phyloP scores from a whole-genome alignment of 345 rosid species.

The Anastatica hierochuntica region DNA sequence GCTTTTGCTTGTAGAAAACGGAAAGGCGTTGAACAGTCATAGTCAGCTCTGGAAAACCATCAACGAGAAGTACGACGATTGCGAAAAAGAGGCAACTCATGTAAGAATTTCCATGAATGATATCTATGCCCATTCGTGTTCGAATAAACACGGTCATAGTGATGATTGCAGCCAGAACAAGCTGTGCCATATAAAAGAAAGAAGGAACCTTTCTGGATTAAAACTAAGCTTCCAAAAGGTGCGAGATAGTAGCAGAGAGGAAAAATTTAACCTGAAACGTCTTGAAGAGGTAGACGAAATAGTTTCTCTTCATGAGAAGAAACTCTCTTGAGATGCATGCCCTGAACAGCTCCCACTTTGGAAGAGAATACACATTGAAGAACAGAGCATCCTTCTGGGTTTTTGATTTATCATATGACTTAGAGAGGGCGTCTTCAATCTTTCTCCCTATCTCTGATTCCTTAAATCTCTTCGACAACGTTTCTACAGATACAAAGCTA shows the following conservation, averaged over 20 bases:
- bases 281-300: constrained; percentile 62
- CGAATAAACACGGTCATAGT: constrained; percentile 54
- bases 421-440: constrained; percentile 44
- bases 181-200: too few species aligned
- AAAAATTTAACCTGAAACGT: constrained; percentile 39
- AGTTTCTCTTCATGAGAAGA: constrained; percentile 57
- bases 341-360: constrained; percentile 53
- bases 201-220: too few species aligned
- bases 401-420: constrained; percentile 43
- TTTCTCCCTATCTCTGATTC: constrained; percentile 56
- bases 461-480: constrained; percentile 51
- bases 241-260: too few species aligned
- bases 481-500: constrained; percentile 49
- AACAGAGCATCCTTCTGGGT: constrained; percentile 66
- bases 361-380: constrained; percentile 45
- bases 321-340: constrained; percentile 75
- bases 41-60: constrained; percentile 50
- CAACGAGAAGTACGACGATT: too few species aligned
- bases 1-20: constrained; percentile 88
- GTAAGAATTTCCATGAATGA: too few species aligned
- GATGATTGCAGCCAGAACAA: constrained; percentile 39
- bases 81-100: too few species aligned
- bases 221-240: too few species aligned
- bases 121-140: not conserved
- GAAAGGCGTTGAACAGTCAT: constrained; percentile 65